These are phyloP conservation scores for Mortierella alpina DNA, from an alignment of 192 early-diverging fungal species.

Conservation along the genomic window DNA sequence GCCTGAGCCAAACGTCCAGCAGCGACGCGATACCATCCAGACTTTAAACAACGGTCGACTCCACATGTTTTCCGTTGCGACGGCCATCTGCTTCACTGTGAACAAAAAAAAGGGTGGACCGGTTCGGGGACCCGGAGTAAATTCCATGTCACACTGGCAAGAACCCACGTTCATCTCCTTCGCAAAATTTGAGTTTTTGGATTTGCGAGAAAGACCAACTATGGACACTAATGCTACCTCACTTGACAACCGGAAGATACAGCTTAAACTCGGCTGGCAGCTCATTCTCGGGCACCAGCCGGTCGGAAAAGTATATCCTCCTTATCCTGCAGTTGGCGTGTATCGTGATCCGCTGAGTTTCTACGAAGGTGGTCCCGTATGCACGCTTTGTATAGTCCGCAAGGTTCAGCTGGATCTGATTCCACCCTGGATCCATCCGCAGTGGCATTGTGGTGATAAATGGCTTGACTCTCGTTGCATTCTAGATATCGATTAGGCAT, in stretches of 20 bases:
- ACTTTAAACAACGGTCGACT: no score
- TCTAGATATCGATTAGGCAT: conserved; percentile 52
- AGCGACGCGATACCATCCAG: no score
- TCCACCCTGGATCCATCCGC: conserved; percentile 95
- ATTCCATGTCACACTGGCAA: no score
- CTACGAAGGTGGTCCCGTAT: conserved; percentile 90
- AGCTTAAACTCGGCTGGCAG: conserved; percentile 93
- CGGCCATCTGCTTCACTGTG: no score
- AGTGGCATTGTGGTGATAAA: conserved; percentile 93
- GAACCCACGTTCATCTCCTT: no score
- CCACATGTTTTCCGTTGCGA: no score
- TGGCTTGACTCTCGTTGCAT: conserved; percentile 84
- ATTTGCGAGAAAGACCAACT: no score
- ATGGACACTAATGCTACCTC: neutral
- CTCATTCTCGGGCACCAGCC: conserved; percentile 91
- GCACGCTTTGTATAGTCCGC: conserved; percentile 86
- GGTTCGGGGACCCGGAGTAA: no score
- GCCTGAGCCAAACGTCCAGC: no score
- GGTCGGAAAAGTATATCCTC: conserved; percentile 91
- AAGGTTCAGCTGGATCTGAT: conserved; percentile 93
- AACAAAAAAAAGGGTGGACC: no score
- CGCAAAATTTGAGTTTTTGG: no score
- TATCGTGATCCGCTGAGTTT: conserved; percentile 88
- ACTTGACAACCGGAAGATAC: conserved; percentile 79
- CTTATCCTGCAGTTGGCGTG: conserved; percentile 93